Conservation (phyloP, 169 alveolate species). For the Cryptosporidium ubiquitum region DNA sequence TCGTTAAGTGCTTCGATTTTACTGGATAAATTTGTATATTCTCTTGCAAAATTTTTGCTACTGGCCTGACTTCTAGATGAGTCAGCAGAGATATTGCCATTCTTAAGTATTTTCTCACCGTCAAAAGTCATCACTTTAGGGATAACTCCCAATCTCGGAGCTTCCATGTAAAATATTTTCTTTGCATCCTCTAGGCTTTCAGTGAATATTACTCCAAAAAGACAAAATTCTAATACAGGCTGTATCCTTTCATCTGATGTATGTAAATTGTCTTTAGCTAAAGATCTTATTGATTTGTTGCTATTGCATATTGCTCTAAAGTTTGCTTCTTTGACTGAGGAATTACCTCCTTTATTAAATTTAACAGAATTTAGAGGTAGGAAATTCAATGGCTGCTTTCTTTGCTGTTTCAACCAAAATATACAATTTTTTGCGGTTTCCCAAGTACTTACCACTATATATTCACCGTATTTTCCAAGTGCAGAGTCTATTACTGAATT, state of each 20-base stretch:
- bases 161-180: slow-evolving; percentile 55
- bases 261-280: slow-evolving; percentile 67
- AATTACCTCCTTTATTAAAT: neutral
- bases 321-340: slow-evolving; percentile 4
- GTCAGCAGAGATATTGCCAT: slow-evolving; percentile 54
- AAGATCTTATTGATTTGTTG: slow-evolving; percentile 30
- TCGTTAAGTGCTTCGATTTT: slow-evolving; percentile 16
- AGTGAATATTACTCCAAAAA: slow-evolving; percentile 33
- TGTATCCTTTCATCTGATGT: slow-evolving; percentile 56
- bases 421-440: slow-evolving; percentile 56
- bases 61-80: neutral
- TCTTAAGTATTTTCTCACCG: slow-evolving; percentile 65
- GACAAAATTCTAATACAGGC: slow-evolving; percentile 34
- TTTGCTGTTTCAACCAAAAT: slow-evolving; percentile 29
- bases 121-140: slow-evolving; percentile 54
- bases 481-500: slow-evolving; percentile 25
- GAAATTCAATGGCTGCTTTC: slow-evolving; percentile 46
- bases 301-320: slow-evolving; percentile 35
- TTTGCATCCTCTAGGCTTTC: slow-evolving; percentile 38
- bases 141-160: slow-evolving; percentile 39
- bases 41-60: slow-evolving; percentile 11
- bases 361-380: slow-evolving; percentile 43
- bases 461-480: slow-evolving; percentile 41
- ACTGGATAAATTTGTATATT: slow-evolving; percentile 1
- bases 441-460: slow-evolving; percentile 55